Evolutionary conservation across 352 stramenopile genomes (phyloP).

Genomic region (Phytophthora rubi): DNA sequence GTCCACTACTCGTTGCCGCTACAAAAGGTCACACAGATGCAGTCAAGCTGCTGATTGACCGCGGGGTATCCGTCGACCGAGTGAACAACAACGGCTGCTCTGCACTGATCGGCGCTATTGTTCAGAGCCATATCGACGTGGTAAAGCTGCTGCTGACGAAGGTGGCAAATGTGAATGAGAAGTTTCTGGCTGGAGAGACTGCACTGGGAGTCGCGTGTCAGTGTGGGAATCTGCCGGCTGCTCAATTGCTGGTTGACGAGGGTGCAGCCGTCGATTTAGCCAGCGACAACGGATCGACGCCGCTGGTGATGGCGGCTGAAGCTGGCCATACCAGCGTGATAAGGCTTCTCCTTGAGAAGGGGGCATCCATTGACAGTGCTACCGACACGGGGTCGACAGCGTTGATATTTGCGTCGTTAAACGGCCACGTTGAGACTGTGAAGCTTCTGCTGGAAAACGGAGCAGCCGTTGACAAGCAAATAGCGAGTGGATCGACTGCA

Average conservation of each 20-base stretch:
- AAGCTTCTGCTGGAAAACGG: not conserved
- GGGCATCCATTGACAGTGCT: not conserved
- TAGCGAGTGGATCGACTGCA: not conserved
- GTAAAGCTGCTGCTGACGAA: not conserved
- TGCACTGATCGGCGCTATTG: not conserved
- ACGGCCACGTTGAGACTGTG: not conserved
- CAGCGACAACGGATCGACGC: conserved; percentile 1
- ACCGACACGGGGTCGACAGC: not conserved
- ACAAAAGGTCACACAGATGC: not conserved
- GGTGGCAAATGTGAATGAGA: not conserved
- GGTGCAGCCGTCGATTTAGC: not conserved
- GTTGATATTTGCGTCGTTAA: not conserved
- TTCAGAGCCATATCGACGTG: not conserved
- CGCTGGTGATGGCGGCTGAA: not conserved
- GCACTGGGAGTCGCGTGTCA: conserved; percentile 2
- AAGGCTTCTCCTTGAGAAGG: not conserved
- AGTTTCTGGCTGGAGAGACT: conserved; percentile 4
- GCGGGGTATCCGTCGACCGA: not conserved
- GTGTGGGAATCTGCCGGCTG: not conserved
- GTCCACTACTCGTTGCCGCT: not conserved
- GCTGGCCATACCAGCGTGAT: not conserved
- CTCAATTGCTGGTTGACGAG: not conserved
- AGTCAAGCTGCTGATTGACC: not conserved
- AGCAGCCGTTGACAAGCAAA: not conserved
- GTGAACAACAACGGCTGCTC: not conserved